Base-by-base conservation (phyloP, 208 protist species). In the Herpetomonas tarakana region DNA sequence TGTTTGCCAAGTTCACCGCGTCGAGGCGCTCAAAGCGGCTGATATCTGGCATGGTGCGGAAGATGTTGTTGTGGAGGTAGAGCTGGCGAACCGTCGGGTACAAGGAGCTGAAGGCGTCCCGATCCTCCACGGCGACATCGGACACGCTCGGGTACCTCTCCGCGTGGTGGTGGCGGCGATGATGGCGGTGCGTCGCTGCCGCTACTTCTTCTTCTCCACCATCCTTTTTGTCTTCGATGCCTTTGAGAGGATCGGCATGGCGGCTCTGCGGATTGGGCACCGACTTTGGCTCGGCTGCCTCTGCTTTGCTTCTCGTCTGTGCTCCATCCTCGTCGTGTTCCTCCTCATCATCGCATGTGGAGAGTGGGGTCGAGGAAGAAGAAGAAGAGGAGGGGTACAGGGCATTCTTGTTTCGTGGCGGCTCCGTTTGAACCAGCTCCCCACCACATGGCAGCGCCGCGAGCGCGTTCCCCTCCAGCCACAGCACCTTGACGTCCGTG, bases 31-130 rank as follows among this genome's bases (percentile, higher is more conserved):
- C 63, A 52, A 97, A 93, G 14, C 74, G 69, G 26, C 82, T 76
- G 2, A 98, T 60, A 61, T 93, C 81, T 1, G 93, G 88, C 75
- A 98, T 97, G 7, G 53, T 51, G 3, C 70, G 52, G 19, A 98
- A 86, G 9, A 81, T 22, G 55, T 98, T 98, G 58, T 98, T 88
- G 59, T 98, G 92, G 14, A 98, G 58, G 68, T 96, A 98, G 18
- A 98, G 62, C 64, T 94, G 92, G 11, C 84, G 73, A 26, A 98
- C 57, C 2, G 95, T 89, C 21, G 78, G 79, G 39, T 94, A 89
- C 19, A 88, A 65, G 11, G 83, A 92, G 62, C 86, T 79, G 64
- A 93, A 96, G 54, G 74, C 83, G 66, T 94, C 88, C 11, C 75
- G 78, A 1, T 75, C 21, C 44, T 62, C 65, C 21, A 35, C 28